phyloP scores from a whole-genome alignment of 106 monocot species.

The Ottelia alismoides region DNA sequence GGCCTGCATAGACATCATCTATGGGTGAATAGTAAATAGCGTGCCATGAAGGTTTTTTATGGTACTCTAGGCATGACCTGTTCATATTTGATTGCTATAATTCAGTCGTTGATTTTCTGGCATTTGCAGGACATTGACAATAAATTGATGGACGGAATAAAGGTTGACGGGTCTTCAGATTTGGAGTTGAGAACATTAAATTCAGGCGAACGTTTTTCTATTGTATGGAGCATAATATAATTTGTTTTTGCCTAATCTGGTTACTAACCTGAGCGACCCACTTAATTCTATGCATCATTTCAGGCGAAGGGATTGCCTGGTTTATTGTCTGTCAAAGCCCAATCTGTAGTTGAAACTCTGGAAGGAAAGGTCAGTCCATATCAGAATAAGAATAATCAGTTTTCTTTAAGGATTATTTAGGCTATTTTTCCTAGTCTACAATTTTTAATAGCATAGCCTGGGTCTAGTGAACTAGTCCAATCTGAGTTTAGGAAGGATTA shows the following conservation, averaged over 20 bases:
- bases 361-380: slow-evolving; percentile 66
- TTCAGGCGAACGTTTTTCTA: slow-evolving; percentile 36
- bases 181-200: slow-evolving; percentile 19
- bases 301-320: slow-evolving; percentile 68
- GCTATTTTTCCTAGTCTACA: too few relatives aligned
- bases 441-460: too few relatives aligned
- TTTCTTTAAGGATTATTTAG: too few relatives aligned
- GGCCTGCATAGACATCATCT: too few relatives aligned
- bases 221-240: slow-evolving; percentile 28
- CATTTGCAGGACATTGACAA: slow-evolving; percentile 64
- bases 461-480: too few relatives aligned
- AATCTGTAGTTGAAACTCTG: slow-evolving; percentile 53
- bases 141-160: slow-evolving; percentile 77
- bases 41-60: too few relatives aligned
- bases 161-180: slow-evolving; percentile 30
- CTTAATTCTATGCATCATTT: not conserved
- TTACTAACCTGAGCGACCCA: not conserved
- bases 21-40: too few relatives aligned
- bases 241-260: not conserved
- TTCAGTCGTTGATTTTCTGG: too few relatives aligned
- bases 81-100: too few relatives aligned
- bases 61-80: too few relatives aligned
- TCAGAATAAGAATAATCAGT: not conserved
- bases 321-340: slow-evolving; percentile 53
- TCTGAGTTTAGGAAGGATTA: too few relatives aligned